phyloP scores from a whole-genome alignment of 2,329 filamentous ascomycete species.

The Ambrosiella cleistominuta region DNA sequence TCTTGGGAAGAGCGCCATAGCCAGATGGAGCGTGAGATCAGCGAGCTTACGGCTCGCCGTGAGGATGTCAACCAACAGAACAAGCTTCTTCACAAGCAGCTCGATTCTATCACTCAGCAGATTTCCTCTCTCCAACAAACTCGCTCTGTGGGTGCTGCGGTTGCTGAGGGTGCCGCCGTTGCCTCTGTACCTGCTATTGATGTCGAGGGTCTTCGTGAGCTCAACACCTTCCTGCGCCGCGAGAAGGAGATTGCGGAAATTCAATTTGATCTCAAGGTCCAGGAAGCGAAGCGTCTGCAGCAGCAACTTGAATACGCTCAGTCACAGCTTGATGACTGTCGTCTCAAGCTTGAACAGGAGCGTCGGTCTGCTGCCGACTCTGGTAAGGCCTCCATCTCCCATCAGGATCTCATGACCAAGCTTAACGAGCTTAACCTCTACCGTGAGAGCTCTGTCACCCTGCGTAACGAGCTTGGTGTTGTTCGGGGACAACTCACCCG shows the following conservation, averaged over 20 bases:
- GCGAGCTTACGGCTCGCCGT: conserved; percentile 58
- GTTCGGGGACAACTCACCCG: conserved; percentile 59
- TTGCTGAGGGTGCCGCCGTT: conserved; percentile 22
- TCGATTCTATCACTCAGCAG: conserved; percentile 68
- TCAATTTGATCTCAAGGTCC: conserved; percentile 77
- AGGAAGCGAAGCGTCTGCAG: conserved; percentile 74
- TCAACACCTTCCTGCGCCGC: conserved; percentile 77
- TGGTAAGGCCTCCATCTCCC: conserved; percentile 55
- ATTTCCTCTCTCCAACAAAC: conserved; percentile 65
- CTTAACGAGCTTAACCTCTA: conserved; percentile 91
- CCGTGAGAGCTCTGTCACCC: conserved; percentile 80
- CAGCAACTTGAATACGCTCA: conserved; percentile 81
- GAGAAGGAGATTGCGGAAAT: conserved; percentile 98
- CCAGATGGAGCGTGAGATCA: conserved; percentile 67
- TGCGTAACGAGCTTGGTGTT: conserved; percentile 72
- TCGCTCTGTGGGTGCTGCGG: conserved; percentile 24
- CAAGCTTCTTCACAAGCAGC: conserved; percentile 71
- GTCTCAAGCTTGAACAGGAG: conserved; percentile 81
- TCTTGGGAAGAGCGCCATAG: conserved; percentile 75
- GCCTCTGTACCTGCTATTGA: conserved; percentile 25
- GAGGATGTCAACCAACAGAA: conserved; percentile 83
- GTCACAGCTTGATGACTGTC: conserved; percentile 72
- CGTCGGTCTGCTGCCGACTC: conserved; percentile 58
- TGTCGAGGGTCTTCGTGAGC: conserved; percentile 66
- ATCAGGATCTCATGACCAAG: conserved; percentile 85